Conservation (phyloP, 331 rosid species). For the Rosa hybrid region DNA sequence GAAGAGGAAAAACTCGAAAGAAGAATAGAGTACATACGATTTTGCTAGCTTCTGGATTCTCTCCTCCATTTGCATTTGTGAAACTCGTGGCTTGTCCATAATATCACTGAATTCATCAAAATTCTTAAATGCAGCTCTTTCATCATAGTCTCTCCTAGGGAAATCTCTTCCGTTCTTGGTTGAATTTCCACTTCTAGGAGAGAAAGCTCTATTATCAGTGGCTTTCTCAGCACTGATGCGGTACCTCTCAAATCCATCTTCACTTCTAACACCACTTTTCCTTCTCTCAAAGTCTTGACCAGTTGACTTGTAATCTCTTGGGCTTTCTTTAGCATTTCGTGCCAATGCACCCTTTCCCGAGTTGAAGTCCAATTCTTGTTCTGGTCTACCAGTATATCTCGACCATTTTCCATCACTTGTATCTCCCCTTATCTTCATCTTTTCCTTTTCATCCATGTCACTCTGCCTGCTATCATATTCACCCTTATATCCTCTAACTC, state of each 20-base stretch:
- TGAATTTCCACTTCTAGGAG: conserved; percentile 28
- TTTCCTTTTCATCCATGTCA: conserved; percentile 24
- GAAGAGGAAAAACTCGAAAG: conserved; percentile 13
- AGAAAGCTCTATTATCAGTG: conserved; percentile 19
- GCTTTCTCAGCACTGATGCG: conserved; percentile 30
- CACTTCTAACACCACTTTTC: conserved; percentile 33
- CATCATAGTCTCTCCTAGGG: conserved; percentile 34
- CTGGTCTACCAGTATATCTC: conserved; percentile 28
- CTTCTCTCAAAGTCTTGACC: conserved; percentile 21
- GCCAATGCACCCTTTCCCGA: conserved; percentile 18
- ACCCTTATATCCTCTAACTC: conserved; percentile 25
- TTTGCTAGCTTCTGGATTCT: conserved; percentile 75
- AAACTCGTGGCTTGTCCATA: conserved; percentile 51
- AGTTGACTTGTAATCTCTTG: conserved; percentile 27
- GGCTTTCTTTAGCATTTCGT: conserved; percentile 22
- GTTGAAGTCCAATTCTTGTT: conserved; percentile 22
- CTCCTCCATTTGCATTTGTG: conserved; percentile 81
- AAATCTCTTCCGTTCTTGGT: conserved; percentile 33
- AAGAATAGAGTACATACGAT: conserved; percentile 44
- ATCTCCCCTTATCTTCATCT: conserved; percentile 30
- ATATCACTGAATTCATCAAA: conserved; percentile 46
- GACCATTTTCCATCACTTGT: conserved; percentile 25
- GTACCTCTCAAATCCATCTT: conserved; percentile 30
- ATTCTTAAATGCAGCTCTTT: conserved; percentile 75
- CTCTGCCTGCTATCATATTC: conserved; percentile 34